A percentile compares a stretch with the other conserved stretches of the same genome.
Evolutionary conservation across 1,284 basidiomycete genomes (phyloP).

Genomic region (Cryptococcus jaspeensis): DNA sequence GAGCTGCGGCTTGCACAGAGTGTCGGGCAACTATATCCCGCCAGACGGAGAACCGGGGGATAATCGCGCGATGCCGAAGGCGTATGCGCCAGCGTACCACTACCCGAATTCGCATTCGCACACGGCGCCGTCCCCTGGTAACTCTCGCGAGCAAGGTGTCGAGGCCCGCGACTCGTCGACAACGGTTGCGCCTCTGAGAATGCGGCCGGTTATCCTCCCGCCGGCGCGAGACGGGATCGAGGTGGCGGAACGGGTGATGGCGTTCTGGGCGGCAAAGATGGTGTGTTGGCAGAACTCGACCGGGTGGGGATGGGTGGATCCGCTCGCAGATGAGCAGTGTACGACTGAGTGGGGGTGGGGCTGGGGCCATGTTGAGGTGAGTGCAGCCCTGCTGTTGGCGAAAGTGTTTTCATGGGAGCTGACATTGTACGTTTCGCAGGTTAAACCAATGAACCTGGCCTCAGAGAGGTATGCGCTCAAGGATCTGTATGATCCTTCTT

Average conservation of each 20-base stretch:
- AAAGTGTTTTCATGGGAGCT: not conserved
- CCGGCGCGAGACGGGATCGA: conserved; percentile 38
- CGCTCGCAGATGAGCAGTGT: conserved; percentile 30
- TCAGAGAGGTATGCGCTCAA: conserved; percentile 13
- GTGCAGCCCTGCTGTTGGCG: not conserved
- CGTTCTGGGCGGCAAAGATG: conserved; percentile 42
- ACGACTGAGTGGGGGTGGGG: conserved; percentile 38
- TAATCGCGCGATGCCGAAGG: conserved; percentile 13
- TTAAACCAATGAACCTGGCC: conserved; percentile 1
- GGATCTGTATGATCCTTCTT: conserved; percentile 25
- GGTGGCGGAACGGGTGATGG: conserved; percentile 32
- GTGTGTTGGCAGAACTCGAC: conserved; percentile 34
- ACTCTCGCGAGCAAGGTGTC: no score
- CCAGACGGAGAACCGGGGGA: conserved; percentile 10
- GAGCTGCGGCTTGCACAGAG: conserved; percentile 37
- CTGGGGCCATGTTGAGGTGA: conserved; percentile 22
- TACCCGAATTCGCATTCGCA: conserved; percentile 17
- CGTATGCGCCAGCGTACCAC: conserved; percentile 18
- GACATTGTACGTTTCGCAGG: not conserved
- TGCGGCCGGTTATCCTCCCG: conserved; percentile 37
- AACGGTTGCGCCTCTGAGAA: conserved; percentile 15
- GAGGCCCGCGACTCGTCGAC: no score
- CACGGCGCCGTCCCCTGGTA: not conserved
- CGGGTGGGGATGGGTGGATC: conserved; percentile 36
- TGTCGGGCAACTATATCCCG: conserved; percentile 22